Evolutionary conservation across 192 early-diverging fungal genomes (phyloP).

Genomic region (Kickxella alabastrina): DNA sequence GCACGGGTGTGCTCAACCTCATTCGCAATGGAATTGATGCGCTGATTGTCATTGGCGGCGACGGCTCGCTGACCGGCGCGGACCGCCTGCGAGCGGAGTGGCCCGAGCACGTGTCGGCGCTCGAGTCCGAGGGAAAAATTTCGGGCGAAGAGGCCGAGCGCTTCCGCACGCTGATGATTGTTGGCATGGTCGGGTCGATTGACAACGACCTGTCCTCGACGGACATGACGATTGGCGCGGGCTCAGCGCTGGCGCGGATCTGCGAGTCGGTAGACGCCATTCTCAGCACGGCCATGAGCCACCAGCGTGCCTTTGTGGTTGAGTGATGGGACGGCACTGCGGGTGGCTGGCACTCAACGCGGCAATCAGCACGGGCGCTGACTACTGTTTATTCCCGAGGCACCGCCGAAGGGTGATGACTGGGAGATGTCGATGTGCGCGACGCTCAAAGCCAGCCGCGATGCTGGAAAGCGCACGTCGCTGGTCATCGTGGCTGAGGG

Average conservation of each 20-base stretch:
- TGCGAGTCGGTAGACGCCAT: slow-evolving; percentile 95
- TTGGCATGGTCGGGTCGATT: slow-evolving; percentile 94
- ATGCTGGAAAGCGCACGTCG: slow-evolving; percentile 84
- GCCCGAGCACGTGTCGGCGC: slow-evolving; percentile 74
- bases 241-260: slow-evolving; percentile 89
- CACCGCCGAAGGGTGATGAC: slow-evolving; percentile 78
- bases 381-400: slow-evolving; percentile 95
- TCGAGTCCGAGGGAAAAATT: slow-evolving; percentile 61
- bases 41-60: slow-evolving; percentile 92
- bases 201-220: slow-evolving; percentile 90
- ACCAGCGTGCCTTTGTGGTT: slow-evolving; percentile 94
- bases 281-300: slow-evolving; percentile 85
- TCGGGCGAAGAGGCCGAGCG: slow-evolving; percentile 56
- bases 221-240: slow-evolving; percentile 96
- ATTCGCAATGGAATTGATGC: slow-evolving; percentile 92
- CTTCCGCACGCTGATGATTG: slow-evolving; percentile 79
- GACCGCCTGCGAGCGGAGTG: slow-evolving; percentile 89
- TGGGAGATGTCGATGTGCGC: slow-evolving; percentile 91
- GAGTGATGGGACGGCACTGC: slow-evolving; percentile 99
- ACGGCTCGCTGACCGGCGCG: slow-evolving; percentile 95
- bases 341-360: slow-evolving; percentile 92
- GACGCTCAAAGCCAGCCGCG: slow-evolving; percentile 66
- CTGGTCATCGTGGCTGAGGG: slow-evolving; percentile 95
- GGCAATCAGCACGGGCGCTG: slow-evolving; percentile 83
- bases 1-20: slow-evolving; percentile 76